Evolutionary conservation across 495 filamentous ascomycete genomes (phyloP).

Genomic region (Halenospora varia): DNA sequence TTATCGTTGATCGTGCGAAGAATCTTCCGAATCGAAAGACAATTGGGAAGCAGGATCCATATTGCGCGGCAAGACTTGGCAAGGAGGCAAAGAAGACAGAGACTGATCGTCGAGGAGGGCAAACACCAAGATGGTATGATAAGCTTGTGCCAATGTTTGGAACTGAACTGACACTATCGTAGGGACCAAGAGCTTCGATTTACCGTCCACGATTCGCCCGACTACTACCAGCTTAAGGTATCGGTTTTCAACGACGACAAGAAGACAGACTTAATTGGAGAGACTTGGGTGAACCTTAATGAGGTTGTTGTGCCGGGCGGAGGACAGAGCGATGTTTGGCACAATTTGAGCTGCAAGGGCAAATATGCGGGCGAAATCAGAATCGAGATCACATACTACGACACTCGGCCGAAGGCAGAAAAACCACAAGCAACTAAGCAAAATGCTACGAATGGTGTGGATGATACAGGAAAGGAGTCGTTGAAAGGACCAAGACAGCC

Average conservation of each 20-base stretch:
- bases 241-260: constrained; percentile 98
- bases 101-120: constrained; percentile 89
- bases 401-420: constrained; percentile 73
- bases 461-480: constrained; percentile 26
- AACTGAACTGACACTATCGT: background rate
- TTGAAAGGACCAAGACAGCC: constrained; percentile 49
- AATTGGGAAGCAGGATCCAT: constrained; percentile 98
- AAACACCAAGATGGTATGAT: constrained; percentile 86
- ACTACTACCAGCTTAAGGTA: constrained; percentile 91
- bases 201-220: constrained; percentile 90
- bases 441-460: constrained; percentile 18
- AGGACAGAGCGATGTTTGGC: constrained; percentile 91
- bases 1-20: constrained; percentile 88
- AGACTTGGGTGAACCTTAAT: constrained; percentile 80
- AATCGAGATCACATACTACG: constrained; percentile 95
- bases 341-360: constrained; percentile 75
- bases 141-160: background rate
- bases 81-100: constrained; percentile 98
- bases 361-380: constrained; percentile 94
- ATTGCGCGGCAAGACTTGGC: constrained; percentile 87
- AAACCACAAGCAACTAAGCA: constrained; percentile 21
- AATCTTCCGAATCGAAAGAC: constrained; percentile 95
- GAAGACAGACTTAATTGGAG: constrained; percentile 91
- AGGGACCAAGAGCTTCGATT: constrained; percentile 99
- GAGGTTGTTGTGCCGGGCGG: constrained; percentile 80